A percentile compares a stretch with the other conserved stretches of the same genome.
Evolutionary conservation across 1,284 basidiomycete species (phyloP).

Genomic region (Omphalotus olearius): DNA sequence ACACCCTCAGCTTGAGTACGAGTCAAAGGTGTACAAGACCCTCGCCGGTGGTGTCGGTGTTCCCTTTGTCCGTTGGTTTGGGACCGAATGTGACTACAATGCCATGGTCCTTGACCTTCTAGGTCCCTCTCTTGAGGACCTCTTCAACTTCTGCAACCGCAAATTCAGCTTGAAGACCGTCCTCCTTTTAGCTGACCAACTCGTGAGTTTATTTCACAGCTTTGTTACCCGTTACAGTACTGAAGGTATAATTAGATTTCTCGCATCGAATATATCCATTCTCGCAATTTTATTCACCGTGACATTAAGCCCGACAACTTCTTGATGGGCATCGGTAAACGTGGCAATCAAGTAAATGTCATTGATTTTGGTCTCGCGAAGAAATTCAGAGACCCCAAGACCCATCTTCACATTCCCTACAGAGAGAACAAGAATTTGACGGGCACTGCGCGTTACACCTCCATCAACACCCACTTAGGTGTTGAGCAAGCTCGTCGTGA

Average conservation of each 20-base stretch:
- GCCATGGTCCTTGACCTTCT: constrained; percentile 99
- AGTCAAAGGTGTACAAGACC: constrained; percentile 96
- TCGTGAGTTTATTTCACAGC: constrained; percentile 50
- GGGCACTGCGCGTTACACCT: constrained; percentile 98
- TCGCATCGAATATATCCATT: constrained; percentile 98
- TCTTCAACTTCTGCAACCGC: constrained; percentile 99
- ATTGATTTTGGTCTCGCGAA: constrained; percentile 99
- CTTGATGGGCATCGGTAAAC: constrained; percentile 99
- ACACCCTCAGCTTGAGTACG: constrained; percentile 99
- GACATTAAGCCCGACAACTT: constrained; percentile 99
- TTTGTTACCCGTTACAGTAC: constrained; percentile 11
- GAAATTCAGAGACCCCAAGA: constrained; percentile 99
- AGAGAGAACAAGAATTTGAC: constrained; percentile 99
- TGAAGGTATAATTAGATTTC: constrained; percentile 67
- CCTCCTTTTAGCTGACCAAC: constrained; percentile 92
- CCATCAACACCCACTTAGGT: constrained; percentile 98
- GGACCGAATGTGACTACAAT: constrained; percentile 99
- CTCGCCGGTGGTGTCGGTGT: constrained; percentile 98
- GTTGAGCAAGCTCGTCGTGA: constrained; percentile 96
- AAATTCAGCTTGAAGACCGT: constrained; percentile 98
- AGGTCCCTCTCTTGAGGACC: constrained; percentile 95
- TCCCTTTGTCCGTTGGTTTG: constrained; percentile 97
- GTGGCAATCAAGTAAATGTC: constrained; percentile 98
- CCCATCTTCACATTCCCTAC: constrained; percentile 98
- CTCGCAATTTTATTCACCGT: constrained; percentile 99